Base-by-base conservation (phyloP, 345 rosid genomes). In the Melastoma malabathricum region DNA sequence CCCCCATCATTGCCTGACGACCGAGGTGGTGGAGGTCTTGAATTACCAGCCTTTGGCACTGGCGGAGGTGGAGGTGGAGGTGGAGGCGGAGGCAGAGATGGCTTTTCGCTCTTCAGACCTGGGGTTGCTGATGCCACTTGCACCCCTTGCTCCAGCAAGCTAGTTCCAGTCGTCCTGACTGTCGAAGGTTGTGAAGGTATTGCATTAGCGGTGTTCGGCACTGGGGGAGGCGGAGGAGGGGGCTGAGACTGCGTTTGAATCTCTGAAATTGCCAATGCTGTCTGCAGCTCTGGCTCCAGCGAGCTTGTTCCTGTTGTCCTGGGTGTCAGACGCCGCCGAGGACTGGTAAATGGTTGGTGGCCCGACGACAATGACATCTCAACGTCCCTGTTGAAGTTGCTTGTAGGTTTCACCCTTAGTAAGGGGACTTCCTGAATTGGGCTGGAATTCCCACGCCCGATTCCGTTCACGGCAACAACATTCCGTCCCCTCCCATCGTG, bases 401-500 rank as follows among this genome's bases (percentile, higher is more conserved):
- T 5, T 19, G 19, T 51, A 10, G 41, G 47, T 13, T 12, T n/a
- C 47, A 27, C 84, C 46, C 75, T 61, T 22, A 81, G 83, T 54
- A 79, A 68, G 68, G 85, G 84, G 46, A 66, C 54, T 69, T 74
- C 87, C 16, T 74, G 79, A 6, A 65, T 41, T 0, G 59, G 75
- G 44, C 68, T 64, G 4, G 48, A 43, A 23, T 54, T 70, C 39
- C 61, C 64, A 44, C 55, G 52, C 14, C 63, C 60, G 10, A 47
- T 44, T 38, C 59, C 55, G 27, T 53, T 46, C 47, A 54, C 38
- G 27, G 57, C 22, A 5, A 57, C 67, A 6, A 52, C 65, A 13
- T 65, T 64, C 16, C 63, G 66, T 5, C 56, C 46, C 15, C 44
- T 51, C 3, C 53, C 50, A 46, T 58, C 61, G 13, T 60, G 70